Percentiles rank a stretch among this genome's conserved stretches.
Evolutionary conservation across 2,329 filamentous ascomycete species (phyloP).

Genomic region (Fusarium longipes): DNA sequence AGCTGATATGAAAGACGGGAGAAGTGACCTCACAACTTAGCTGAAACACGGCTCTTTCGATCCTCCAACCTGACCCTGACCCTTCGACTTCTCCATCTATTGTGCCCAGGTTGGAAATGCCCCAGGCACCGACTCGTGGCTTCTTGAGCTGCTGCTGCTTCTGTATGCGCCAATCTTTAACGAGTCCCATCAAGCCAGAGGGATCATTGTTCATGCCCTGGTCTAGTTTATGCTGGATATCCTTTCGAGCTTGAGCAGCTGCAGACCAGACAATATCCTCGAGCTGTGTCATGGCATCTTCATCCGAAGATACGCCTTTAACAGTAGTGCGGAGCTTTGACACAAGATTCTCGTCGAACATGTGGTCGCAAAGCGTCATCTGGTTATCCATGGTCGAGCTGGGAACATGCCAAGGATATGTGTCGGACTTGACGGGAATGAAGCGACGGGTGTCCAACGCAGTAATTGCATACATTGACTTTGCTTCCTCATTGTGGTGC

Average conservation of each 20-base stretch:
- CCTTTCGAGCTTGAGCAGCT: conserved; percentile 19
- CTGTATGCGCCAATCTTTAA: conserved; percentile 42
- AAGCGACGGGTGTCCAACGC: conserved; percentile 36
- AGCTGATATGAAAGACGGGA: conserved; percentile 39
- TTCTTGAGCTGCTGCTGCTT: conserved; percentile 34
- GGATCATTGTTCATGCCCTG: conserved; percentile 40
- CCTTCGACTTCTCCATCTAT: conserved; percentile 35
- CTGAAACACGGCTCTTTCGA: conserved; percentile 38
- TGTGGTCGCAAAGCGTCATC: conserved; percentile 31
- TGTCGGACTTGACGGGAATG: conserved; percentile 17
- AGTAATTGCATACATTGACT: conserved; percentile 33
- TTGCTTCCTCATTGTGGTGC: conserved; percentile 20
- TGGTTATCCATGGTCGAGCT: conserved; percentile 37
- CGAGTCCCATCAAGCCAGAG: conserved; percentile 40
- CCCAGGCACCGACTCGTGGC: conserved; percentile 39
- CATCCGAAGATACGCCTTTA: conserved; percentile 7
- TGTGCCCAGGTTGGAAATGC: conserved; percentile 46
- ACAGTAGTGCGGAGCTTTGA: conserved; percentile 36
- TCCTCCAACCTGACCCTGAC: conserved; percentile 32
- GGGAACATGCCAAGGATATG: conserved; percentile 32
- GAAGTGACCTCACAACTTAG: conserved; percentile 38
- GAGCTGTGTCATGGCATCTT: conserved; percentile 31
- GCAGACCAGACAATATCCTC: conserved; percentile 26
- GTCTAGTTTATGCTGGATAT: conserved; percentile 33
- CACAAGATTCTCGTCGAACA: conserved; percentile 13